These are phyloP conservation scores for Wickerhamomyces canadensis DNA, from an alignment of 805 yeast genomes.

Conservation along the genomic window DNA sequence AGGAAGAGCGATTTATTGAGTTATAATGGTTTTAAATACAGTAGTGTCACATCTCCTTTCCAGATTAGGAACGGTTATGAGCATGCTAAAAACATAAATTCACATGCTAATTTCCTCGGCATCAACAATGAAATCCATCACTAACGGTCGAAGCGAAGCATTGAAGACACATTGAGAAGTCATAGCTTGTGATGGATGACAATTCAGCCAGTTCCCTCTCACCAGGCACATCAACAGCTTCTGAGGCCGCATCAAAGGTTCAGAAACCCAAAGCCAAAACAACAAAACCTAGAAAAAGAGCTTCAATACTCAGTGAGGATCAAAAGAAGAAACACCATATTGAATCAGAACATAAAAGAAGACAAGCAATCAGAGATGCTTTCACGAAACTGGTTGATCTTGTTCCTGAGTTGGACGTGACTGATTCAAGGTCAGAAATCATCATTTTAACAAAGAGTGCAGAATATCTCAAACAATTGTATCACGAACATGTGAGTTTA, in stretches of 20 bases:
- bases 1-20: too few species aligned
- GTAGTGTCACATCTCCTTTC: too few species aligned
- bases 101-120: too few species aligned
- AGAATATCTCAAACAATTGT: conserved; percentile 46
- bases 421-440: conserved; percentile 77
- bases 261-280: conserved; percentile 3
- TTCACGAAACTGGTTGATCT: conserved; percentile 70
- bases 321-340: conserved; percentile 64
- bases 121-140: too few species aligned
- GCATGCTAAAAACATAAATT: too few species aligned
- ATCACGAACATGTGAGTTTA: conserved; percentile 43
- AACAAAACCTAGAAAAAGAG: conserved; percentile 15
- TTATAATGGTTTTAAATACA: too few species aligned
- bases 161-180: too few species aligned
- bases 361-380: conserved; percentile 79
- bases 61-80: too few species aligned
- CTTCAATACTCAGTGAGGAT: conserved; percentile 25
- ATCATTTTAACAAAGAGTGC: conserved; percentile 63
- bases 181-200: not conserved
- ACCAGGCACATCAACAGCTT: not conserved
- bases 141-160: too few species aligned
- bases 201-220: conserved; percentile 1
- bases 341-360: conserved; percentile 79
- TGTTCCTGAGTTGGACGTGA: conserved; percentile 66
- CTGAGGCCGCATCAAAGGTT: not conserved